phyloP scores from a whole-genome alignment of 768 basidiomycete genomes.

The Lentinula sp. region DNA sequence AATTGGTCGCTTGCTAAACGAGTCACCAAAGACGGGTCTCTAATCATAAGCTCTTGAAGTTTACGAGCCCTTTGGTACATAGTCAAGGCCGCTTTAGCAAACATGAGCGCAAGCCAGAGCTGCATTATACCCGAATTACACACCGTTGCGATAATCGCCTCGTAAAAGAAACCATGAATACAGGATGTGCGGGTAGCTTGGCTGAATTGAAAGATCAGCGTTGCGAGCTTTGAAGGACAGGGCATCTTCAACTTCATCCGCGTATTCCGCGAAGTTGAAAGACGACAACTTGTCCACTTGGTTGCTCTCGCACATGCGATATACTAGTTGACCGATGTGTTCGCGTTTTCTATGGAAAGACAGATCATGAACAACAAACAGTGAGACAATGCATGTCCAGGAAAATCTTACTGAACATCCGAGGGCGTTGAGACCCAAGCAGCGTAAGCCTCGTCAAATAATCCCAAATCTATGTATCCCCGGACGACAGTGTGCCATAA shows the following conservation, averaged over 20 bases:
- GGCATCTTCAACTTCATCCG: constrained; percentile 82
- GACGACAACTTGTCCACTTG: constrained; percentile 72
- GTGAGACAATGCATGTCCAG: constrained; percentile 3
- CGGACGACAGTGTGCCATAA: constrained; percentile 79
- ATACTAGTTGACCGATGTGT: constrained; percentile 74
- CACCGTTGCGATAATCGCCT: constrained; percentile 90
- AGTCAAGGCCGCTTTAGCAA: constrained; percentile 64
- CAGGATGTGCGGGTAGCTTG: constrained; percentile 86
- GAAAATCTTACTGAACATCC: constrained; percentile 64
- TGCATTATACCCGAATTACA: constrained; percentile 20
- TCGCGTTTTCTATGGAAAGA: constrained; percentile 62
- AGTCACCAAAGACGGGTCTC: constrained; percentile 30
- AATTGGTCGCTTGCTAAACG: constrained; percentile 60
- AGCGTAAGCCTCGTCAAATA: constrained; percentile 86
- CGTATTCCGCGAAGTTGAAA: constrained; percentile 80
- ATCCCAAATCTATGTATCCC: constrained; percentile 63
- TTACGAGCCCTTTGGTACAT: constrained; percentile 93
- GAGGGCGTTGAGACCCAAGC: constrained; percentile 69
- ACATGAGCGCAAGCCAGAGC: not conserved
- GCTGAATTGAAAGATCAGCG: constrained; percentile 78
- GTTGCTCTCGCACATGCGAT: constrained; percentile 89
- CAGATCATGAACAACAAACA: constrained; percentile 4
- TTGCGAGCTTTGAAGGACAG: constrained; percentile 92
- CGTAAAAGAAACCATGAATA: constrained; percentile 88
- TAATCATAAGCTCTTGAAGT: constrained; percentile 49